A percentile compares a stretch with the other conserved stretches of the same genome.
These are phyloP conservation scores for Pholiota microspora DNA, from an alignment of 768 basidiomycete species.

Conservation along the genomic window DNA sequence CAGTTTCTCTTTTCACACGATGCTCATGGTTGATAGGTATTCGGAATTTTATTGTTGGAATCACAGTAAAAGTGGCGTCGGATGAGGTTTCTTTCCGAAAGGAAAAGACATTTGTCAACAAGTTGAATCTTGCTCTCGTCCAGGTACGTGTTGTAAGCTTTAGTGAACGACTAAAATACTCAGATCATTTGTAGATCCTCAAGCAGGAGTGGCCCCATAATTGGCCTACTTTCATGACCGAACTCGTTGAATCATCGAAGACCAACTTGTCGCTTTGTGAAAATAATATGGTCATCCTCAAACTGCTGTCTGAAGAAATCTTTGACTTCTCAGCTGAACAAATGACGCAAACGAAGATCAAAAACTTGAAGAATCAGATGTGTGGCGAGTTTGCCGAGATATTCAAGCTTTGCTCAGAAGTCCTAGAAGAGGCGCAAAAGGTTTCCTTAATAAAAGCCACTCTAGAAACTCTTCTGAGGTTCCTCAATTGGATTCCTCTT, in stretches of 20 bases:
- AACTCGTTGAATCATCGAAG: slow-evolving; percentile 96
- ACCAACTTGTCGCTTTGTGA: slow-evolving; percentile 96
- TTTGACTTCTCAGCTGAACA: slow-evolving; percentile 99
- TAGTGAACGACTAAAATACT: neutral
- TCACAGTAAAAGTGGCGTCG: slow-evolving; percentile 90
- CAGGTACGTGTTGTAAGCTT: slow-evolving; percentile 55
- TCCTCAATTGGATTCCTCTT: slow-evolving; percentile 98
- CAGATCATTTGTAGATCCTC: slow-evolving; percentile 65
- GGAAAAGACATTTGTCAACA: slow-evolving; percentile 94
- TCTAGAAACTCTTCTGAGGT: slow-evolving; percentile 89
- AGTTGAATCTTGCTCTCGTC: slow-evolving; percentile 94
- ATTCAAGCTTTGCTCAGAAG: slow-evolving; percentile 96
- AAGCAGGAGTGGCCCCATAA: slow-evolving; percentile 99
- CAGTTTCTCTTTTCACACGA: neutral
- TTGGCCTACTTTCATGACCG: slow-evolving; percentile 97
- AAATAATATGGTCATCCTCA: slow-evolving; percentile 99
- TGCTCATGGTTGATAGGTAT: slow-evolving; percentile 56
- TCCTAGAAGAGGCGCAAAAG: slow-evolving; percentile 96
- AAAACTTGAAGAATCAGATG: slow-evolving; percentile 97
- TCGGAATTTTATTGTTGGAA: slow-evolving; percentile 92
- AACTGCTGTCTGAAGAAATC: slow-evolving; percentile 96
- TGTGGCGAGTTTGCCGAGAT: slow-evolving; percentile 96
- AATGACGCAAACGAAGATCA: slow-evolving; percentile 97
- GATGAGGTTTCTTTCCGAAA: slow-evolving; percentile 86
- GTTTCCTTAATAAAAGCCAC: slow-evolving; percentile 92